A percentile compares a stretch with the other conserved stretches of the same genome.
Conservation (phyloP, 331 rosid genomes). For the Pyracantha coccinea region DNA sequence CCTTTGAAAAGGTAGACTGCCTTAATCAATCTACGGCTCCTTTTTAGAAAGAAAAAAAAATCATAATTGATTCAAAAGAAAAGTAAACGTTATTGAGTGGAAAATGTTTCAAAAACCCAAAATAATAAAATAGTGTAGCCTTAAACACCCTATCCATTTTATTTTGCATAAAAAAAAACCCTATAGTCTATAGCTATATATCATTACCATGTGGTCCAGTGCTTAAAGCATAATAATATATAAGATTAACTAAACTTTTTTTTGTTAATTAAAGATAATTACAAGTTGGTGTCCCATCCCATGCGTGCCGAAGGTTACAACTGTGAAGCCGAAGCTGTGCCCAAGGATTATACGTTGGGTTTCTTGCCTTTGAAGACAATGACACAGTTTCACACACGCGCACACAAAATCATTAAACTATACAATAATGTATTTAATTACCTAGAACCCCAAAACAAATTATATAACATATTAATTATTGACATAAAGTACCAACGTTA, state of each 20-base stretch:
- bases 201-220: neutral
- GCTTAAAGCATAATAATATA: neutral
- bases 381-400: neutral
- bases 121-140: neutral
- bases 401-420: slow-evolving; percentile 8
- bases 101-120: neutral
- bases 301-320: neutral
- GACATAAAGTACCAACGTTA: neutral
- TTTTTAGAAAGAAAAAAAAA: no score
- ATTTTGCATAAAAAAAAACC: no score
- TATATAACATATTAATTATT: neutral
- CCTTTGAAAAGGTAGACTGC: accelerated
- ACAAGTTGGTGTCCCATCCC: neutral
- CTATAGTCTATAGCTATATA: neutral
- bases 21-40: no score
- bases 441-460: neutral
- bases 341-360: neutral
- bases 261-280: neutral
- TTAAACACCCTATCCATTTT: neutral
- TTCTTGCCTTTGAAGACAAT: slow-evolving; percentile 23
- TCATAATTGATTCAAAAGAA: neutral
- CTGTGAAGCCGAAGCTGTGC: neutral
- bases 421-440: neutral
- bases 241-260: neutral
- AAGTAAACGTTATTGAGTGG: neutral